Percentiles rank a stretch among this genome's conserved stretches.
Evolutionary conservation across 768 basidiomycete species (phyloP).

Genomic region (Daedalea quercina): DNA sequence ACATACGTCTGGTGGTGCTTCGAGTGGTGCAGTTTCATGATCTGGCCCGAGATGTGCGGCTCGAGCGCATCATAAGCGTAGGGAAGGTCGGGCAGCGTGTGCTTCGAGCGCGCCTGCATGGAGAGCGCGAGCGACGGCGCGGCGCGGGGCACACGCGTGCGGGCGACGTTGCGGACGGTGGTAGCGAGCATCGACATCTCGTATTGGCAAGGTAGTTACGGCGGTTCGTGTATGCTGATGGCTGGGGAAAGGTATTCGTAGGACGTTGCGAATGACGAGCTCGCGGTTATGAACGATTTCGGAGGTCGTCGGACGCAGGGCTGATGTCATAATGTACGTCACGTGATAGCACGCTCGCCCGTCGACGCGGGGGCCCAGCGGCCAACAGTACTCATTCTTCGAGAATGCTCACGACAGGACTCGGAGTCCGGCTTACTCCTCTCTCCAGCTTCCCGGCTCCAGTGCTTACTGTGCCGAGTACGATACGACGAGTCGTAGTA

Average conservation of each 20-base stretch:
- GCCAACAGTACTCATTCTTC: no score
- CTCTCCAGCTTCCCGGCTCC: no score
- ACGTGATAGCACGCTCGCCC: no score
- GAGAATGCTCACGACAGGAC: no score
- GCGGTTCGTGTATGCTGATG: background rate
- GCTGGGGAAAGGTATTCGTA: background rate
- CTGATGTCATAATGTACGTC: no score
- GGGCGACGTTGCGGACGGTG: slow-evolving; percentile 14
- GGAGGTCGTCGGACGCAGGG: background rate
- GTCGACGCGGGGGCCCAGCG: no score
- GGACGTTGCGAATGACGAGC: background rate
- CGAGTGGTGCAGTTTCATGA: slow-evolving; percentile 90
- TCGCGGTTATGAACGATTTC: background rate
- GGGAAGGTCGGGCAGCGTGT: slow-evolving; percentile 75
- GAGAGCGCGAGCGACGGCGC: slow-evolving; percentile 33
- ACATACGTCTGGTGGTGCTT: slow-evolving; percentile 95
- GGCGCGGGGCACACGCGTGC: slow-evolving; percentile 27
- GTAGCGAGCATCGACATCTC: slow-evolving; percentile 5
- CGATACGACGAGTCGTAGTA: no score
- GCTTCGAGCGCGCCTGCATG: slow-evolving; percentile 38
- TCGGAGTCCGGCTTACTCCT: no score
- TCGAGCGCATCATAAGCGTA: slow-evolving; percentile 87
- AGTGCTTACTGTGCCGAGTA: no score
- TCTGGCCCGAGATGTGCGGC: slow-evolving; percentile 84
- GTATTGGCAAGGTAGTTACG: background rate